These are phyloP conservation scores for Lichtheimia corymbifera DNA, from an alignment of 371 early-diverging fungal species.

Conservation along the genomic window DNA sequence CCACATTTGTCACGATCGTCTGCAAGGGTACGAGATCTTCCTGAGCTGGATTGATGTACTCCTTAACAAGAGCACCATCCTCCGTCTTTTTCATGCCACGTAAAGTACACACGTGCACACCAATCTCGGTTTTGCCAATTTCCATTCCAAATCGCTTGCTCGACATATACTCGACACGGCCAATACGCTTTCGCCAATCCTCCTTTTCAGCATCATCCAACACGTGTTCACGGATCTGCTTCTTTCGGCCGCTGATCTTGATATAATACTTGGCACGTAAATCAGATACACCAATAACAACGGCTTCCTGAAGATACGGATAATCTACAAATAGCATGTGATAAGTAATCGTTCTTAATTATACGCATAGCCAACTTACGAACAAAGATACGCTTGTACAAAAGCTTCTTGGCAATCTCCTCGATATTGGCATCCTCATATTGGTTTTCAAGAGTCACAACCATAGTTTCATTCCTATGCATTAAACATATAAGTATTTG, in stretches of 20 bases:
- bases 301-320: conserved; percentile 86
- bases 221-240: conserved; percentile 44
- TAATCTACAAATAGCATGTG: conserved; percentile 51
- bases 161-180: conserved; percentile 56
- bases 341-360: background rate
- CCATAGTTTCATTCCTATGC: conserved; percentile 75
- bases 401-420: conserved; percentile 49
- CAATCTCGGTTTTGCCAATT: conserved; percentile 70
- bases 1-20: conserved; percentile 60
- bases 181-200: conserved; percentile 60
- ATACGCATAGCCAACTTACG: conserved; percentile 27
- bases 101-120: conserved; percentile 71
- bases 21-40: conserved; percentile 72
- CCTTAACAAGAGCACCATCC: conserved; percentile 85
- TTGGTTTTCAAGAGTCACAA: conserved; percentile 62
- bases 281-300: conserved; percentile 78
- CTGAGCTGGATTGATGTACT: conserved; percentile 70
- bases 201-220: conserved; percentile 50
- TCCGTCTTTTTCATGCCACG: conserved; percentile 71
- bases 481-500: background rate
- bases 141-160: conserved; percentile 66
- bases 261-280: conserved; percentile 66
- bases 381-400: conserved; percentile 66
- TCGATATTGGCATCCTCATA: conserved; percentile 49
- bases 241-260: conserved; percentile 34